Evolutionary conservation across 2,329 filamentous ascomycete genomes (phyloP), one percentile per base, ranked within the genome.

Genomic region (Botrytis aclada): DNA sequence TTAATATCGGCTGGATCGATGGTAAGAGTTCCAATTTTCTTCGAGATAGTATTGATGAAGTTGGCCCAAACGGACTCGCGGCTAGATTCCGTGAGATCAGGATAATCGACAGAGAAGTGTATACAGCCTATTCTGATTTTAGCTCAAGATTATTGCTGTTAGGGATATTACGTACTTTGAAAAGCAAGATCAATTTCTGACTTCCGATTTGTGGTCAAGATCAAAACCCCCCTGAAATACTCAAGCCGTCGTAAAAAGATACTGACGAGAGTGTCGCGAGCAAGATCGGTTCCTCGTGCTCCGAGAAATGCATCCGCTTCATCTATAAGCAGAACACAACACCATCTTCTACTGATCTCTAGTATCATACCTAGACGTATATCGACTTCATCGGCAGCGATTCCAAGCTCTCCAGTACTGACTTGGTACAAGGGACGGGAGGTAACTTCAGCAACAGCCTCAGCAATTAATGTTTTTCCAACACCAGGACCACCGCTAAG

Each of bases 371-470:
- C 45, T 8, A 72, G 12, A 18, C 41, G n/a, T 37, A 12, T 34
- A 34, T 72, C 43, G 10, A 72, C 71, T 4, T 34, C 6, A 34
- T 62, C 41, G 7, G 65, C 58, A n/a, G 43, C 34, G 12, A 58
- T 45, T 29, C 65, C 64, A 32, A 72, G 64, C 14, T 70, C 65
- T 37, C 71, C 65, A 4, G 64, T 58, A 32, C 64, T 69, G 22
- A 72, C 37, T 22, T 58, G 51, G 12, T 72, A 72, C 20, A 69
- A 45, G 1, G 71, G 65, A n/a, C 64, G 54, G 29, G 56, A 34
- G 25, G 65, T 58, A 18, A 69, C 51, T n/a, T 72, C 71, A n/a
- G 71, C 71, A 39, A 69, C 58, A 16, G 58, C 71, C 29, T 72
- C 71, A 54, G 64, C 71, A 29, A 43, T 72, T 6, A 72, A 41